Percentiles rank a stretch among this genome's conserved stretches.
Conservation (phyloP, 257 asterid genomes). For the Gentiana dahurica region DNA sequence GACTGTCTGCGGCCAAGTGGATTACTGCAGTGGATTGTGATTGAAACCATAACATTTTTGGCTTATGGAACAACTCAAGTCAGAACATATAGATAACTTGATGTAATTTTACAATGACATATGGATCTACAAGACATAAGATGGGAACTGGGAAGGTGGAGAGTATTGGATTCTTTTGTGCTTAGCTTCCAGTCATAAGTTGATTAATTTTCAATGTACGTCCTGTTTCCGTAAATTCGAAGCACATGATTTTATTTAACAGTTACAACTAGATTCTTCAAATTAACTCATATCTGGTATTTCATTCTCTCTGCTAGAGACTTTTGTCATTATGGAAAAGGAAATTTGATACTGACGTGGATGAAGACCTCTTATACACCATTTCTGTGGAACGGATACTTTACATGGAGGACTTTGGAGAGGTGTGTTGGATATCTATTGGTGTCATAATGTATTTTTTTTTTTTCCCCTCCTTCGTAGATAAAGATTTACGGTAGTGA, state of each 20-base stretch:
- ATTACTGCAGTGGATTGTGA: too few relatives aligned
- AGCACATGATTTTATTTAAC: too few relatives aligned
- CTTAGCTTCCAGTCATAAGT: neutral
- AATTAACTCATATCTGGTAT: conserved; percentile 17
- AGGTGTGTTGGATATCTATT: conserved; percentile 38
- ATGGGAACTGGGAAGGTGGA: neutral
- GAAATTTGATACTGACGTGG: conserved; percentile 57
- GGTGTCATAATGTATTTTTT: neutral
- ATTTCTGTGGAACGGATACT: conserved; percentile 68
- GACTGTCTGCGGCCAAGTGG: too few relatives aligned
- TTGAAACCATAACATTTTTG: too few relatives aligned
- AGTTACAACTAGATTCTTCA: neutral
- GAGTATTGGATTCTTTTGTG: neutral
- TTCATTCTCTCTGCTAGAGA: conserved; percentile 32
- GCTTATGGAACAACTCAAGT: too few relatives aligned
- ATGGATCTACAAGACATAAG: too few relatives aligned
- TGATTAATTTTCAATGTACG: too few relatives aligned
- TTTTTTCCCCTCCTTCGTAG: neutral
- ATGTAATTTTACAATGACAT: too few relatives aligned
- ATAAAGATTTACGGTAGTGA: neutral
- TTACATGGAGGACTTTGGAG: conserved; percentile 81
- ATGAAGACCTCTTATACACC: conserved; percentile 46
- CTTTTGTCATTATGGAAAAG: conserved; percentile 54
- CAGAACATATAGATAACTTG: too few relatives aligned
- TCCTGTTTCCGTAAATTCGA: too few relatives aligned